These are phyloP conservation scores for Coniochaeta prunicola DNA, from an alignment of 2,329 filamentous ascomycete genomes.

Conservation along the genomic window DNA sequence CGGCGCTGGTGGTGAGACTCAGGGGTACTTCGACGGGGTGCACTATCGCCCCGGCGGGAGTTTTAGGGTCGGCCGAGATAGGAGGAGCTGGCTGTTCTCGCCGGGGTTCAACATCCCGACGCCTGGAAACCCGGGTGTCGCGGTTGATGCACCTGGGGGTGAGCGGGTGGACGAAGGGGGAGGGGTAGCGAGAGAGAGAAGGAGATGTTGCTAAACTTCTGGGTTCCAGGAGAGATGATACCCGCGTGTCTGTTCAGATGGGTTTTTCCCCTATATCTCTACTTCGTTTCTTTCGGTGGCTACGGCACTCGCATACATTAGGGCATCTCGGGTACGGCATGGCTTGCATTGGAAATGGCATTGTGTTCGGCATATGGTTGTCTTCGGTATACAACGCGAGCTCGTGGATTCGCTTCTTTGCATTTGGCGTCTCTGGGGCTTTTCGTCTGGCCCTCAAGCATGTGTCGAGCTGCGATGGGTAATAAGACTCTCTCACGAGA, in stretches of 20 bases:
- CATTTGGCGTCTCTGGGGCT: not conserved
- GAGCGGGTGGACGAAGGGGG: constrained; percentile 15
- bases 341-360: not conserved
- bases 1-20: constrained; percentile 6
- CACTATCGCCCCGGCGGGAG: constrained; percentile 35
- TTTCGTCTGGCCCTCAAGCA: not conserved
- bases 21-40: constrained; percentile 41
- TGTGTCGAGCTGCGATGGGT: not conserved
- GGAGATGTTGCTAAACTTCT: constrained; percentile 7
- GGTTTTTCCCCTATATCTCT: not conserved
- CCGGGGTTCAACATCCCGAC: constrained; percentile 39
- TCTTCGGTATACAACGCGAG: not conserved
- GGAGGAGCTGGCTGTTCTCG: constrained; percentile 53
- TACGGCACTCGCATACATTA: not conserved
- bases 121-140: constrained; percentile 24
- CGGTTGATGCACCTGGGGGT: constrained; percentile 32
- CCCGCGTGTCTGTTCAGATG: not conserved
- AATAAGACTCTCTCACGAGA: not conserved
- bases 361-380: not conserved
- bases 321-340: not conserved
- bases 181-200: constrained; percentile 1
- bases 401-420: not conserved
- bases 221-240: not conserved
- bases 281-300: not conserved
- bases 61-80: constrained; percentile 50